Evolutionary conservation across 2,329 filamentous ascomycete genomes (phyloP), one percentile per base, ranked within the genome.

Genomic region (Pseudopyricularia cyperi): DNA sequence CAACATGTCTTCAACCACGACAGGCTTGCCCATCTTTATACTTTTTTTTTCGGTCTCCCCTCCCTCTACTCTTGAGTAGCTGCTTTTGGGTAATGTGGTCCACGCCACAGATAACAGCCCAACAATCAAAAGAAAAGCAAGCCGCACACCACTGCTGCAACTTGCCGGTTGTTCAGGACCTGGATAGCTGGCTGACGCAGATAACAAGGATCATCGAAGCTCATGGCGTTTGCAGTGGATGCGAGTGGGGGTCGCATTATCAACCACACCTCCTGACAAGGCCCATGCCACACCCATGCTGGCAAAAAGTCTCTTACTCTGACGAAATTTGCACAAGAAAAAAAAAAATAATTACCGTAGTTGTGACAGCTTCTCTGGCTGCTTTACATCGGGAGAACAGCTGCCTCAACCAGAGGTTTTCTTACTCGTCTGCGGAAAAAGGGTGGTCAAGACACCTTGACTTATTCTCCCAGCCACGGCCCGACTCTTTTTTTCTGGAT

Each of bases 181-280:
- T 44, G 7, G 39, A 44, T 15, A n/a, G n/a, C n/a, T n/a, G n/a
- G 26, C 46, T 48, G 46, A 33, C 32, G 47, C 47, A 49, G n/a
- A 17, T 24, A 14, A 24, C 47, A 49, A 34, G 47, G 47, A 34
- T 49, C 4, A 37, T 37, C 15, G 32, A 49, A 51, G 50, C 50
- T 51, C 33, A 26, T 51, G 19, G 26, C 46, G 35, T 19, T 54
- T 53, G 50, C 52, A 58, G 59, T 61, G 60, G 60, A 57, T 58
- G 55, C 53, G 19, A 48, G 54, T 55, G 60, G 59, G 60, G 50
- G 50, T 51, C 50, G 37, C 50, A 51, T 49, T 51, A 51, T 51
- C 50, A 46, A 34, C 50, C 48, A 28, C 33, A 44, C 39, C 39
- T 44, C 39, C 39, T 44, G 39, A 44, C 12, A 19, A 44, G 11